These are phyloP conservation scores for Scenedesmus sp. DNA, from an alignment of 163 green algal genomes.

Conservation along the genomic window DNA sequence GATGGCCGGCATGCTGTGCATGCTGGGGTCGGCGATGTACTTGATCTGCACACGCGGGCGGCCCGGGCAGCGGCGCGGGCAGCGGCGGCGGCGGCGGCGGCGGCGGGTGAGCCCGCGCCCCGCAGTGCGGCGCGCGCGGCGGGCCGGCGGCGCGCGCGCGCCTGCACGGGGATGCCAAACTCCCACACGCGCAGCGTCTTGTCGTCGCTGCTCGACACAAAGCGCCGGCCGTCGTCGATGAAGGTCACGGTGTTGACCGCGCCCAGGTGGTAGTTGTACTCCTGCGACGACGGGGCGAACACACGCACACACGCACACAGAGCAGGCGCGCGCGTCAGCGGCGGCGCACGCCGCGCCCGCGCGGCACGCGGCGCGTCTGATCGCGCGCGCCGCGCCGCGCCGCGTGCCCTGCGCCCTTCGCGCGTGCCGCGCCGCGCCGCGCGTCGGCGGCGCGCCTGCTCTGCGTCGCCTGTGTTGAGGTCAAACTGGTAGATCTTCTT, in stretches of 20 bases:
- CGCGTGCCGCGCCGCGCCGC: neutral
- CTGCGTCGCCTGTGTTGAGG: conserved; percentile 86
- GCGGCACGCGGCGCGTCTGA: too few relatives aligned
- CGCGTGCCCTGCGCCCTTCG: too few relatives aligned
- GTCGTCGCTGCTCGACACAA: conserved; percentile 97
- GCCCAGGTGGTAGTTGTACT: conserved; percentile 98
- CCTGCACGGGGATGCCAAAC: conserved; percentile 95
- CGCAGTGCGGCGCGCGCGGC: too few relatives aligned
- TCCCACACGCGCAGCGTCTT: conserved; percentile 99
- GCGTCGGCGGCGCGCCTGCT: conserved; percentile 52
- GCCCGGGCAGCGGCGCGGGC: neutral
- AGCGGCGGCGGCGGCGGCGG: neutral
- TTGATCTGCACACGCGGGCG: conserved; percentile 73
- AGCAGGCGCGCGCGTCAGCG: too few relatives aligned
- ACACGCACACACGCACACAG: neutral
- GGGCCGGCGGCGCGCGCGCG: neutral
- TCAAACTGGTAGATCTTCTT: conserved; percentile 99
- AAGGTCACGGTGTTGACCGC: conserved; percentile 99
- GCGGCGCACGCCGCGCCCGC: too few relatives aligned
- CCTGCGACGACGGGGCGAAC: too few relatives aligned
- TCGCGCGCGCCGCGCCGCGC: neutral
- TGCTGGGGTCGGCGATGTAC: conserved; percentile 94
- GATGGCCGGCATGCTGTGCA: conserved; percentile 93
- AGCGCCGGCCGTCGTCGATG: conserved; percentile 92
- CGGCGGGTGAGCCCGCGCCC: too few relatives aligned